phyloP scores from a whole-genome alignment of 176 grass and related monocot genomes.

The Calamus simplicifolius region DNA sequence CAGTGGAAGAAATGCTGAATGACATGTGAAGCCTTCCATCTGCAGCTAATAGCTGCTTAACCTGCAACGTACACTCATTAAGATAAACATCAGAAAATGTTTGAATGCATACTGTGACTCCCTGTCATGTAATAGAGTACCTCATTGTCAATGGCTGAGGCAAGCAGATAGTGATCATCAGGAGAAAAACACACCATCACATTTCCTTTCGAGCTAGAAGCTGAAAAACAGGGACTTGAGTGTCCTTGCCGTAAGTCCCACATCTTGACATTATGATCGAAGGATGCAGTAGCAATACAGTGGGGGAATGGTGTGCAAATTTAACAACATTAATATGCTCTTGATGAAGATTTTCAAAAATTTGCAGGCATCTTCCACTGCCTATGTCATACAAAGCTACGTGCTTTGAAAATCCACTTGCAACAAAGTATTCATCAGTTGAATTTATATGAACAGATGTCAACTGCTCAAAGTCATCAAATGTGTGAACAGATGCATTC shows the following conservation, averaged over 20 bases:
- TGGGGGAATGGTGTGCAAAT: slow-evolving; percentile 14
- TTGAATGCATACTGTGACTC: background rate
- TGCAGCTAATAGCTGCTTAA: slow-evolving; percentile 19
- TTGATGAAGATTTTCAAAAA: slow-evolving; percentile 16
- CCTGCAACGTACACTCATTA: slow-evolving; percentile 6
- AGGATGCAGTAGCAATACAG: slow-evolving; percentile 22
- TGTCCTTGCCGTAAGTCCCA: slow-evolving; percentile 20
- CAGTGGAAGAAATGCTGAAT: slow-evolving; percentile 17
- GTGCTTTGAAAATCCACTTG: slow-evolving; percentile 20
- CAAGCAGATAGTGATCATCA: slow-evolving; percentile 26
- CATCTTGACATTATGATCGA: slow-evolving; percentile 17
- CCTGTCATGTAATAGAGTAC: background rate
- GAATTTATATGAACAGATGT: slow-evolving; percentile 26
- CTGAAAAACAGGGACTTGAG: slow-evolving; percentile 19
- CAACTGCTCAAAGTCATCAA: slow-evolving; percentile 22
- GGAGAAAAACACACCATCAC: slow-evolving; percentile 28
- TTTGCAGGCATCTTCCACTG: slow-evolving; percentile 14
- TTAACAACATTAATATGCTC: slow-evolving; percentile 26
- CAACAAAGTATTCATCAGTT: slow-evolving; percentile 22
- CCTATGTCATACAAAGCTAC: slow-evolving; percentile 16
- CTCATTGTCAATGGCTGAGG: slow-evolving; percentile 22
- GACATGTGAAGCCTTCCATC: slow-evolving; percentile 21
- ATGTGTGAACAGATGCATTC: slow-evolving; percentile 12
- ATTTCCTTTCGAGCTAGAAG: slow-evolving; percentile 18
- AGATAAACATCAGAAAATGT: background rate